Evolutionary conservation across 164 flowering plant species (phyloP).

Genomic region (Vitis amurensis): DNA sequence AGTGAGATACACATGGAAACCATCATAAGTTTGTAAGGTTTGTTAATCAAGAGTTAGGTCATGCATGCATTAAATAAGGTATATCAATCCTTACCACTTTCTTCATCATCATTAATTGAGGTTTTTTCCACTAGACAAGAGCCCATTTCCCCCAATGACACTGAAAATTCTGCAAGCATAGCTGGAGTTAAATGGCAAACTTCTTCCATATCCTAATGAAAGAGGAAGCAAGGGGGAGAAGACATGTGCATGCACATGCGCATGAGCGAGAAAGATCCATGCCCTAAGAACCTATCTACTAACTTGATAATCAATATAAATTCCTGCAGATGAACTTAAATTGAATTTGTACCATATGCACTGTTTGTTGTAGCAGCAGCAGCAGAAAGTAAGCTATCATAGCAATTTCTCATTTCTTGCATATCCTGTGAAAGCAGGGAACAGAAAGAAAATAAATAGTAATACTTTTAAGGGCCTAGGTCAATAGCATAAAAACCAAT

Average conservation of each 20-base stretch:
- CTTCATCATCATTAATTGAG: conserved; percentile 44
- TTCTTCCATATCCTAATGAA: too few species aligned
- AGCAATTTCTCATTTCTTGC: conserved; percentile 88
- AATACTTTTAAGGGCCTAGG: background rate
- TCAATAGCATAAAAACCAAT: background rate
- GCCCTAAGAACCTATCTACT: background rate
- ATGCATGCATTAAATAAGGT: too few species aligned
- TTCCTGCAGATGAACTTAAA: background rate
- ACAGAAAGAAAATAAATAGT: background rate
- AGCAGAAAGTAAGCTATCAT: conserved; percentile 87
- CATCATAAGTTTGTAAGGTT: background rate
- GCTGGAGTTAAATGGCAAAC: conserved; percentile 1
- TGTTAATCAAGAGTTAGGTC: too few species aligned
- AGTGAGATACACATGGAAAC: background rate
- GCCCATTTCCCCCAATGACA: conserved; percentile 75
- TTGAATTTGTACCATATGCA: conserved; percentile 65
- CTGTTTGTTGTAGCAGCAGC: conserved; percentile 91
- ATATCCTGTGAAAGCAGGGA: conserved; percentile 63
- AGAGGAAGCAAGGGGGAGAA: too few species aligned
- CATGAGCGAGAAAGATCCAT: background rate
- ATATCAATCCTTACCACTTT: conserved; percentile 38
- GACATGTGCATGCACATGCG: background rate
- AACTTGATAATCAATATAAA: background rate
- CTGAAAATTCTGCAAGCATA: conserved; percentile 62
- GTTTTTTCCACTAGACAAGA: conserved; percentile 62